Percentiles rank a stretch among this genome's conserved stretches.
These are phyloP conservation scores for Komagataella phaffii DNA, from an alignment of 805 yeast species.

Conservation along the genomic window DNA sequence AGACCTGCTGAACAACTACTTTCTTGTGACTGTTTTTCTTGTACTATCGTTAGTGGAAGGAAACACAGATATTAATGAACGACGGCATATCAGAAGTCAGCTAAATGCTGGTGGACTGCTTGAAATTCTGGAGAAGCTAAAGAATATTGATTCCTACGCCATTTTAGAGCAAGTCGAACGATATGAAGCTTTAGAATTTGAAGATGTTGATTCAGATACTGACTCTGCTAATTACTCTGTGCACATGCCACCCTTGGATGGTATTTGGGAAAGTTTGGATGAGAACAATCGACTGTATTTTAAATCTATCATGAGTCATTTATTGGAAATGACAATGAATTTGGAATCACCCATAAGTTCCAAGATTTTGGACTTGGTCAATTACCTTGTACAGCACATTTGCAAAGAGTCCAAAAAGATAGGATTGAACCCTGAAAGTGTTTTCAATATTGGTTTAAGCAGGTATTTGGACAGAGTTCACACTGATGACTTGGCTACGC, in stretches of 20 bases:
- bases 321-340: not conserved
- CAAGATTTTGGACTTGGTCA: conserved; percentile 8
- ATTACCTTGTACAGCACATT: conserved; percentile 8
- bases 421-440: not conserved
- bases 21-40: conserved; percentile 55
- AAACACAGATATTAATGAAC: conserved; percentile 14
- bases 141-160: conserved; percentile 35
- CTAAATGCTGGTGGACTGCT: conserved; percentile 45
- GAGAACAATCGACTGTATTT: not conserved
- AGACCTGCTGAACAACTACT: conserved; percentile 35
- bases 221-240: not conserved
- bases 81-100: conserved; percentile 48
- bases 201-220: conserved; percentile 32
- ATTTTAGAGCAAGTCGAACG: conserved; percentile 54
- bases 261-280: not conserved
- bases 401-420: not conserved
- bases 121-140: conserved; percentile 24
- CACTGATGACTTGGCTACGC: conserved; percentile 64
- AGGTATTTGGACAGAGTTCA: conserved; percentile 47
- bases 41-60: conserved; percentile 51
- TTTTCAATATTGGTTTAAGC: conserved; percentile 53
- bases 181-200: conserved; percentile 41
- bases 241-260: not conserved
- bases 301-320: not conserved
- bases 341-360: not conserved